Evolutionary conservation across 805 yeast species (phyloP).

Genomic region (Wickerhamomyces alni): DNA sequence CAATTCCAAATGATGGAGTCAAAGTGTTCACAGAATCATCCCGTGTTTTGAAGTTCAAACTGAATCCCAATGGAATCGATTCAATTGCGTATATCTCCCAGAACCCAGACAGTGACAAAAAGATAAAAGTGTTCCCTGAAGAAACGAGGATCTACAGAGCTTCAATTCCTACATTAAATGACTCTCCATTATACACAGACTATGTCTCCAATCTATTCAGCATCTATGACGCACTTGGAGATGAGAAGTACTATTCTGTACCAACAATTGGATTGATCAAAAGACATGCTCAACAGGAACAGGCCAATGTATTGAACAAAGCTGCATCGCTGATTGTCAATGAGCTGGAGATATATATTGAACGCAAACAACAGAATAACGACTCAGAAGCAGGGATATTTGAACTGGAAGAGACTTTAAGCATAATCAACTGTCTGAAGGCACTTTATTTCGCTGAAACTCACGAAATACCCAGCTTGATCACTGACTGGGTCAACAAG

Average conservation of each 20-base stretch:
- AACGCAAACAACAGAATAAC: slow-evolving; percentile 26
- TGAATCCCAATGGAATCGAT: slow-evolving; percentile 37
- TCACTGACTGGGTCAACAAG: slow-evolving; percentile 58
- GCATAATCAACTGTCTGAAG: slow-evolving; percentile 52
- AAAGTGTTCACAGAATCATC: slow-evolving; percentile 28
- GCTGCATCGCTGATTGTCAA: slow-evolving; percentile 28
- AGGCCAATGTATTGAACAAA: slow-evolving; percentile 30
- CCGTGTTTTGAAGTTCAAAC: slow-evolving; percentile 36
- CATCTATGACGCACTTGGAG: slow-evolving; percentile 43
- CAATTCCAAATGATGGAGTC: slow-evolving; percentile 27
- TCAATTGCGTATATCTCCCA: slow-evolving; percentile 36
- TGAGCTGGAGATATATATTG: slow-evolving; percentile 29
- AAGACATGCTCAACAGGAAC: slow-evolving; percentile 27
- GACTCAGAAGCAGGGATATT: slow-evolving; percentile 24
- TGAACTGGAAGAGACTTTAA: slow-evolving; percentile 39
- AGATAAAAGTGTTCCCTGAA: slow-evolving; percentile 27
- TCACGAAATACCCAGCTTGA: slow-evolving; percentile 35
- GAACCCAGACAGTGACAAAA: slow-evolving; percentile 17
- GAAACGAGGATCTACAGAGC: slow-evolving; percentile 40
- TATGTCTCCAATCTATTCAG: slow-evolving; percentile 48
- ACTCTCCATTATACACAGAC: slow-evolving; percentile 34
- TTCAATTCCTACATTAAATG: slow-evolving; percentile 31
- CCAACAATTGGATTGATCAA: slow-evolving; percentile 35
- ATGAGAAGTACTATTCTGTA: slow-evolving; percentile 34
- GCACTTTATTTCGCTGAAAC: slow-evolving; percentile 39